These are phyloP conservation scores for Brassica juncea DNA, from an alignment of 345 rosid genomes.

Conservation along the genomic window DNA sequence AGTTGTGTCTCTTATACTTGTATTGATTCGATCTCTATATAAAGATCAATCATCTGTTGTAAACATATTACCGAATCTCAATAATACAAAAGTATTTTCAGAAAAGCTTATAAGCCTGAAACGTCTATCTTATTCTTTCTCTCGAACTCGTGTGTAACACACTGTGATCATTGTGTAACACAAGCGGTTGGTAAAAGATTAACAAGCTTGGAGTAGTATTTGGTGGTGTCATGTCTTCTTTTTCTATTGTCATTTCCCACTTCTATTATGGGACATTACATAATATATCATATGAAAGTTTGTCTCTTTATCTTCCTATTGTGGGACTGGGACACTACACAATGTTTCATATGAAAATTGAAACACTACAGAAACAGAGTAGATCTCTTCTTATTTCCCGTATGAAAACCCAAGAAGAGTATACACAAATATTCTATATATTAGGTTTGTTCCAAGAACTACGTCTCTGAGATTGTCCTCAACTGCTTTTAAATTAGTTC, in stretches of 20 bases:
- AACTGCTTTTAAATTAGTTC: not conserved
- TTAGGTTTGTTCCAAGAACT: not conserved
- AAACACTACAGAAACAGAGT: not conserved
- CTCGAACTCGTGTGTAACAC: too few species aligned
- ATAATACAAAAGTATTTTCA: too few species aligned
- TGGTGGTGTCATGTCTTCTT: constrained; percentile 35
- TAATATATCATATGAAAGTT: constrained; percentile 22
- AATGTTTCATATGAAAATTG: not conserved
- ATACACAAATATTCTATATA: not conserved
- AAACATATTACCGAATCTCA: too few species aligned
- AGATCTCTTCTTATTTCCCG: not conserved
- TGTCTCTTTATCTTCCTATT: constrained; percentile 10
- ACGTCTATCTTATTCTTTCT: too few species aligned
- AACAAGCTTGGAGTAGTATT: constrained; percentile 35
- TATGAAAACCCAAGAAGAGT: not conserved
- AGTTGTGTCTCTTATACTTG: too few species aligned
- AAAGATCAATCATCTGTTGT: too few species aligned
- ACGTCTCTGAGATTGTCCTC: not conserved
- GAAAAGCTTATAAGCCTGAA: too few species aligned
- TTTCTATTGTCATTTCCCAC: constrained; percentile 17
- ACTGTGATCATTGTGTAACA: too few species aligned
- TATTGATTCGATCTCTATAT: too few species aligned
- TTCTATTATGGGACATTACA: constrained; percentile 27
- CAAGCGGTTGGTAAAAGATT: too few species aligned
- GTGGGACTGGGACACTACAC: constrained; percentile 19